Evolutionary conservation across 192 early-diverging fungal genomes (phyloP), one percentile per base, ranked within the genome.

Genomic region (Entophlyctis luteolus): DNA sequence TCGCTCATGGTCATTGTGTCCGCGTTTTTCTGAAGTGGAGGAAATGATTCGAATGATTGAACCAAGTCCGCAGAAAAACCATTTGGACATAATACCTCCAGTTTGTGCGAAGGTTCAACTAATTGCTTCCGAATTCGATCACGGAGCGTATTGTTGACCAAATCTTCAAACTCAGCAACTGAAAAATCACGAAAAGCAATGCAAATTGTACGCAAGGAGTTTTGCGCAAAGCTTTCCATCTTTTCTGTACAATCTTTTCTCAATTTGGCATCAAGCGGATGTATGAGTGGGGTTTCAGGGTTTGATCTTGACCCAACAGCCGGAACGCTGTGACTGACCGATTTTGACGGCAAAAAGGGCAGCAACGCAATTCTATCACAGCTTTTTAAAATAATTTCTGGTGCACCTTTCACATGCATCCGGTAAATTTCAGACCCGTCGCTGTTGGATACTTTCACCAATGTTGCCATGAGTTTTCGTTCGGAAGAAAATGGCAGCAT

Each of bases 341-440:
- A 73, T 14, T 33, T 95, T 74, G 12, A 95, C 77, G 36, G 91
- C 84, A 70, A 67, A 53, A 62, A 71, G 5, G 70, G 60, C 6
- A 71, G 60, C 1, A 65, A 36, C 29, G 35, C 49, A 27, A 46
- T 54, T 16, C 62, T 48, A 38, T 65, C 53, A 45, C 70, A 71
- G 20, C 33, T 38, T 45, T 65, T 57, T 16, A 71, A 16, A n/a
- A 71, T 62, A 12, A 71, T 56, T 35, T 71, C 70, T 16, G 60
- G 25, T 18, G 97, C 97, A 35, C 97, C 97, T 81, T 99, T 99
- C 63, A 94, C 89, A 69, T 90, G 90, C 39, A 95, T 72, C 4
- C 90, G 88, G 73, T 87, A 70, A 8, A 79, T 4, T n/a, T 12
- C 39, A 42, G n/a, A 8, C 8, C 18, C 35, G 4, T 12, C 5